Evolutionary conservation across 1,139 yeast genomes (phyloP), one percentile per base, ranked within the genome.

Genomic region (Pichia kudriavzevii): DNA sequence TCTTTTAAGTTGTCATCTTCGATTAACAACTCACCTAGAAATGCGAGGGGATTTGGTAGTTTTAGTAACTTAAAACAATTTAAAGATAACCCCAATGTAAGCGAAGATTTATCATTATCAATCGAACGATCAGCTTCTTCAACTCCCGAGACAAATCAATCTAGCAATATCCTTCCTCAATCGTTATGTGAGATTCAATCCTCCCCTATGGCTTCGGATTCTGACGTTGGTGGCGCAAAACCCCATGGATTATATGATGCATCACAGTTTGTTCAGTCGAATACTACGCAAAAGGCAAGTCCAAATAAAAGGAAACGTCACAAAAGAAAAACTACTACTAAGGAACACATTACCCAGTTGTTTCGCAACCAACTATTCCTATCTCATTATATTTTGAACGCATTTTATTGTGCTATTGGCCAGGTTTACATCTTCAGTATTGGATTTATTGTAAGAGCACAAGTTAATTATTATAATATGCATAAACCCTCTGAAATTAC

Each of bases 391-490:
- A 31, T 69, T 8, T 63, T 79, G 14, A 61, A 81, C 43, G 81
- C 87, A 1, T 57, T 73, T 3, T 59, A 79, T 30, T 80, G 82
- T 46, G 83, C 87, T 2, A 66, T 77, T 41, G 93, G 93, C 8
- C 91, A 82, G 53, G 75, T 80, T 68, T 82, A 79, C 52, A 81
- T 82, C 21, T 79, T 72, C 49, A 72, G 83, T 4, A 75, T 82
- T 34, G 94, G 94, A 0, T 80, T 74, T 48, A 67, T 81, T 28
- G 73, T 79, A 18, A 70, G 74, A 44, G 82, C 87, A 1, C 66
- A 63, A 40, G 51, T 55, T 16, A 52, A 50, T 36, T 49, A 48
- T 26, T 42, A 42, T 8, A 42, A 40, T 26, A 30, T 31, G 18
- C 44, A 43, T 56, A 21, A 33, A 11, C 29, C 42, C 4, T 22